Evolutionary conservation across 2,329 filamentous ascomycete species (phyloP), one percentile per base, ranked within the genome.

Genomic region (Bisporella sp.): DNA sequence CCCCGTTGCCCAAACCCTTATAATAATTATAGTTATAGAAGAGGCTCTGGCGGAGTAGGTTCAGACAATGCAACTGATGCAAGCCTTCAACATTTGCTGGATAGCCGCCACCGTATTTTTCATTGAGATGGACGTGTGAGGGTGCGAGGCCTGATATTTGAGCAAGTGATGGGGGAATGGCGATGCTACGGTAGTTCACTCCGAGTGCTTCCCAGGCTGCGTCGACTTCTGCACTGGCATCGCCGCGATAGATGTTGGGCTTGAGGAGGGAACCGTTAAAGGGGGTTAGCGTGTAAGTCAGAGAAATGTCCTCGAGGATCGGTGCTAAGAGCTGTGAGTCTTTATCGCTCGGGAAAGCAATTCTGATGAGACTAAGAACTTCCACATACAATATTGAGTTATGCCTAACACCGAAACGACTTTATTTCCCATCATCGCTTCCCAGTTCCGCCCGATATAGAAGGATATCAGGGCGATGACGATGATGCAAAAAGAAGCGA

Each of bases 21-120:
- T 79, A 78, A 57, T 78, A 73, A 32, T 73, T 68, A 49, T 71
- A 73, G 58, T 77, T 78, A 63, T 72, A 77, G 54, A 71, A 70
- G 7, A 77, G 61, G 0, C 68, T 62, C 59, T 78, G 71, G 1
- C 76, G 72, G 5, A 79, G 62, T 4, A 78, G 67, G 53, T 79
- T 74, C 71, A 79, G 53, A 54, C 75, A 79, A 57, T 78, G 71
- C 11, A 74, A 52, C 54, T 74, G 71, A 57, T 73, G 69, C 8
- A 73, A 54, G 8, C 70, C 71, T 57, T 74, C 69, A 1, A 74
- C 62, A 48, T 73, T 73, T 4, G 67, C 70, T 1, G 68, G 66
- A 54, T 67, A 79, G 1, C 75, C 75, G 35, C 75, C 73, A 0
- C 77, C 77, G 50, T 78, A 73, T 41, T 71, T 68, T 3, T 67